These are phyloP conservation scores for Oropetium thomaeum DNA, from an alignment of 176 grass and related monocot species.

Conservation along the genomic window DNA sequence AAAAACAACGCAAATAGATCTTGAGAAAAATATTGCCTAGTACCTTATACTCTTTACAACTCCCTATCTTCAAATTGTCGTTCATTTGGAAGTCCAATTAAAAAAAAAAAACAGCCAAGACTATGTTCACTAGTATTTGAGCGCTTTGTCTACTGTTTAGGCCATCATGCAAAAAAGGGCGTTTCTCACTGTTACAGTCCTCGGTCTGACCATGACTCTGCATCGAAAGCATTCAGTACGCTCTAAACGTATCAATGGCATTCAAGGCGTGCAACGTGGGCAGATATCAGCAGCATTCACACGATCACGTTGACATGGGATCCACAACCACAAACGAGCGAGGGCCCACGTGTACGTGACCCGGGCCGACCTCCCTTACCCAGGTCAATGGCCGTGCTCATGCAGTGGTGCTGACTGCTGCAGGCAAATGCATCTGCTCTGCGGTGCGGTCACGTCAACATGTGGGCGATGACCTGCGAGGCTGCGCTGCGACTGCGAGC, in stretches of 20 bases:
- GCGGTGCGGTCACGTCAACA: not conserved
- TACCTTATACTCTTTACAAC: no score
- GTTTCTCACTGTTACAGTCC: not conserved
- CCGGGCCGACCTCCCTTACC: not conserved
- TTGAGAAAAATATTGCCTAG: no score
- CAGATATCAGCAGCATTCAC: not conserved
- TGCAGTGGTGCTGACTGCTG: no score
- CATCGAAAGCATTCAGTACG: not conserved
- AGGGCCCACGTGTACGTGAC: not conserved
- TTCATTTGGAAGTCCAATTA: no score
- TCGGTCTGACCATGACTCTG: not conserved
- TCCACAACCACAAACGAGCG: not conserved
- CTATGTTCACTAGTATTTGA: no score
- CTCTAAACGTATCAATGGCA: not conserved
- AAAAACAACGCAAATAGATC: no score
- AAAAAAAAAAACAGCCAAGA: no score
- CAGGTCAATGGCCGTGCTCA: not conserved
- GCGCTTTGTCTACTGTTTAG: no score
- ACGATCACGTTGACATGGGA: slow-evolving; percentile 3
- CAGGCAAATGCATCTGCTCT: no score
- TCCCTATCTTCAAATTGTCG: no score
- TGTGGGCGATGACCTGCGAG: not conserved
- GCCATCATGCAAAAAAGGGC: no score
- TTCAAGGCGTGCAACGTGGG: not conserved
- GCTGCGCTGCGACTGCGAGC: not conserved